These are phyloP conservation scores for Sporopachydermia cereana DNA, from an alignment of 1,139 yeast species.

Conservation along the genomic window DNA sequence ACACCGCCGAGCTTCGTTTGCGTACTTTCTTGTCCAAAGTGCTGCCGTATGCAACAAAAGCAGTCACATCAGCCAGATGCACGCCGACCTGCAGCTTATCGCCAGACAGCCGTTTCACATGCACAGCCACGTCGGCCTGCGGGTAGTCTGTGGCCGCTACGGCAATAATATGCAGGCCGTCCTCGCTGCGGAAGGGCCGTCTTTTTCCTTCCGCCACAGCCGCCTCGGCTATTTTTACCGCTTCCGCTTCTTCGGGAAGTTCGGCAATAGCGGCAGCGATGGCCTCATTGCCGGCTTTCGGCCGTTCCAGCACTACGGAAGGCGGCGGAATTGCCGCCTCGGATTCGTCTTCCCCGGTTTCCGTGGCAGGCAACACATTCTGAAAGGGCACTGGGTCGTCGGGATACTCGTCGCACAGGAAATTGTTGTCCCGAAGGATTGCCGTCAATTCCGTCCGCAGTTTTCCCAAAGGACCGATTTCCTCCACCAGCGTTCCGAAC, in stretches of 20 bases:
- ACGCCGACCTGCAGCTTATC: slow-evolving; percentile 62
- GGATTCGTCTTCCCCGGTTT: slow-evolving; percentile 11
- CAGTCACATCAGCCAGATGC: slow-evolving; percentile 73
- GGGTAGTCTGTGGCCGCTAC: slow-evolving; percentile 45
- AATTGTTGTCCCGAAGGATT: slow-evolving; percentile 84
- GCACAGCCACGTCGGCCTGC: slow-evolving; percentile 68
- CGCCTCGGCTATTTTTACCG: slow-evolving; percentile 23
- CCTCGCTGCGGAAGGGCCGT: slow-evolving; percentile 48
- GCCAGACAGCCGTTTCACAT: slow-evolving; percentile 48
- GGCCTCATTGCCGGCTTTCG: slow-evolving; percentile 11
- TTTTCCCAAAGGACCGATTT: slow-evolving; percentile 73
- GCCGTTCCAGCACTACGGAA: slow-evolving; percentile 13
- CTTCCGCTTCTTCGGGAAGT: slow-evolving; percentile 16
- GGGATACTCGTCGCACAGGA: slow-evolving; percentile 73
- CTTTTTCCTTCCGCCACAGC: slow-evolving; percentile 30
- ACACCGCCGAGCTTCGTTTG: slow-evolving; percentile 83
- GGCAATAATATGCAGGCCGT: slow-evolving; percentile 37
- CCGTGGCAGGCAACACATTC: slow-evolving; percentile 16
- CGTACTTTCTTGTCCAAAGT: slow-evolving; percentile 80
- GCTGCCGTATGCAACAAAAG: slow-evolving; percentile 60
- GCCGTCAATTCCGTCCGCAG: slow-evolving; percentile 77
- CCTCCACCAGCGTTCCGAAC: slow-evolving; percentile 85
- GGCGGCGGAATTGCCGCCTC: slow-evolving; percentile 23
- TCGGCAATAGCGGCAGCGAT: slow-evolving; percentile 30
- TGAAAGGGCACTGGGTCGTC: slow-evolving; percentile 20